phyloP scores from a whole-genome alignment of 2,329 filamentous ascomycete species.

The Botrytis paeoniae region DNA sequence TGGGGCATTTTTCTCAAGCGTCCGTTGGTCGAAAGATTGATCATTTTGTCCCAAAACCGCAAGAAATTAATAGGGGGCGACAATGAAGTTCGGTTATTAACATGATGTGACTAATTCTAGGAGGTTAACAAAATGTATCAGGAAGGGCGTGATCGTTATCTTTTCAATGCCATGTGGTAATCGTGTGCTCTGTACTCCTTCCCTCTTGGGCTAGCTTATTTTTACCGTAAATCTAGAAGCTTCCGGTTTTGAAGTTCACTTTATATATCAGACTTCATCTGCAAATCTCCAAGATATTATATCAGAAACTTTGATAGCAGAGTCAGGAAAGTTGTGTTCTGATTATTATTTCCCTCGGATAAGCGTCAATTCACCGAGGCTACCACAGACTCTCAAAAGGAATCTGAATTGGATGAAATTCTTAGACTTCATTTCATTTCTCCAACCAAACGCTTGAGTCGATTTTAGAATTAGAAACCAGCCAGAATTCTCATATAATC shows the following conservation, averaged over 20 bases:
- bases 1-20: background rate
- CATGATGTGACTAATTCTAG: slow-evolving; percentile 1
- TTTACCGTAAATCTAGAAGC: background rate
- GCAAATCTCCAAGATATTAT: background rate
- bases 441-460: background rate
- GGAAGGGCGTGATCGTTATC: background rate
- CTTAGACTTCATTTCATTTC: too few species aligned
- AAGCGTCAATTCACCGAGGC: background rate
- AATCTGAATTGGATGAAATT: background rate
- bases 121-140: background rate
- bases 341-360: background rate
- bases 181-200: background rate
- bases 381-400: background rate
- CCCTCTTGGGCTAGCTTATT: background rate
- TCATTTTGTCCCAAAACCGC: background rate
- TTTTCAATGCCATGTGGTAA: background rate
- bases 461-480: background rate
- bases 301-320: background rate
- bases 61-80: background rate
- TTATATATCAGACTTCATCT: background rate
- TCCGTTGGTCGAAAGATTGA: background rate
- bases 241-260: background rate
- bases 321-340: background rate
- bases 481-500: background rate
- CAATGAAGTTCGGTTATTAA: background rate